Evolutionary conservation across 1,284 basidiomycete genomes (phyloP), one percentile per base, ranked within the genome.

Genomic region (Tremellales sp.): DNA sequence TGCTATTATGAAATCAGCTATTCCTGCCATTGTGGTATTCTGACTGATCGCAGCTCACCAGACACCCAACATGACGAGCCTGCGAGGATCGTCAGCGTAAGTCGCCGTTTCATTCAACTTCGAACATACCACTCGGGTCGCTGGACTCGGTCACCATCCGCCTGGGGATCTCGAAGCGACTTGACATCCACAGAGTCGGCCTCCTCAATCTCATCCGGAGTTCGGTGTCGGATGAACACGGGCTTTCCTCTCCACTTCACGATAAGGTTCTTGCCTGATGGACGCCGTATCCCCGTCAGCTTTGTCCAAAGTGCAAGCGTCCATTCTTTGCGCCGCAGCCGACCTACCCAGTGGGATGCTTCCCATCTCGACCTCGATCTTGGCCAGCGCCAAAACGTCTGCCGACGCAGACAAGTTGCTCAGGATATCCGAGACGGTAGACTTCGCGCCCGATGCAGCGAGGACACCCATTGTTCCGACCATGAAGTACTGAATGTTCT

Each of bases 211-310:
- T 99, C 95, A 47, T 79, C 81, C 49, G 80, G 71, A 22, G 95
- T 99, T 66, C 95, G 84, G 79, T 99, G 94, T 62, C 95, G 85
- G 72, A 99, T 90, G 78, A 98, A 98, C 51, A 99, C 94, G 60
- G 95, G 95, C 81, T 98, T 99, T 72, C 94, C 95, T 72, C 94
- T 88, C 95, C 95, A 98, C 78, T 95, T 95, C 78, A 95, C 89
- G 74, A 95, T 85, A 62, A 89, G 87, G 66, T 71, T 71, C 56
- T 70, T 69, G 54, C 68, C 68, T 68, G 36, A 21, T 27, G 19
- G 21, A 25, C 8, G 22, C 18, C 14, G 18, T 36, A 34, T 18
- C 26, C 5, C 5, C 26, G 21, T 42, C 40, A 39, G 40, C 27
- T 42, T 29, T 16, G 36, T 13, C 38, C 33, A 10, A 16, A 8